Percentiles rank a stretch among this genome's conserved stretches.
phyloP scores from a whole-genome alignment of 2,329 filamentous ascomycete genomes.

The Fusarium mundagurra region DNA sequence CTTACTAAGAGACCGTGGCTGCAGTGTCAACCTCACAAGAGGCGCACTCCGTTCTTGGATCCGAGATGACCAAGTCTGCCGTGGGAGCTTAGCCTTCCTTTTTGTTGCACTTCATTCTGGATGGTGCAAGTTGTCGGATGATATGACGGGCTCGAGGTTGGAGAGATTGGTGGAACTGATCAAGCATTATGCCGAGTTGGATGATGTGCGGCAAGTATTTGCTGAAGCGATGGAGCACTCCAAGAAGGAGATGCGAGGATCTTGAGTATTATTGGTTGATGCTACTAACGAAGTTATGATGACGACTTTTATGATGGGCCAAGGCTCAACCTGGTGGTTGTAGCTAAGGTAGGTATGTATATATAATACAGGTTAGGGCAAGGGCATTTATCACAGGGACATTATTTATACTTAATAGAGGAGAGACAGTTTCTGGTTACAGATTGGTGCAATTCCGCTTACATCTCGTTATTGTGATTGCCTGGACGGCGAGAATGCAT shows the following conservation, averaged over 20 bases:
- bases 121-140: slow-evolving; percentile 18
- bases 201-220: slow-evolving; percentile 18
- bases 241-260: slow-evolving; percentile 18
- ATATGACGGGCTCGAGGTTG: slow-evolving; percentile 4
- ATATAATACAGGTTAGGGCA: not conserved
- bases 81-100: slow-evolving; percentile 23
- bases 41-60: slow-evolving; percentile 22
- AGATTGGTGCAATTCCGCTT: not conserved
- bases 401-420: slow-evolving; percentile 7
- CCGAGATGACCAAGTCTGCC: slow-evolving; percentile 13
- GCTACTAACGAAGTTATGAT: slow-evolving; percentile 19
- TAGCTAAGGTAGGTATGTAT: not conserved
- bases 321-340: slow-evolving; percentile 1
- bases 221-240: slow-evolving; percentile 24
- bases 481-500: not conserved
- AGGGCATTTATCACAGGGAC: not conserved
- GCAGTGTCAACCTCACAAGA: slow-evolving; percentile 15
- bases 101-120: slow-evolving; percentile 22
- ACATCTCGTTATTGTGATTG: not conserved
- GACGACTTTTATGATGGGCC: slow-evolving; percentile 16
- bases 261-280: slow-evolving; percentile 1
- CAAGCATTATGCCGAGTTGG: slow-evolving; percentile 23
- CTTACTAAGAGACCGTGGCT: slow-evolving; percentile 17
- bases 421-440: not conserved
- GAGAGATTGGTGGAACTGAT: slow-evolving; percentile 17